phyloP scores from a whole-genome alignment of 2,329 filamentous ascomycete genomes.

The Dactylellina drechsleri region DNA sequence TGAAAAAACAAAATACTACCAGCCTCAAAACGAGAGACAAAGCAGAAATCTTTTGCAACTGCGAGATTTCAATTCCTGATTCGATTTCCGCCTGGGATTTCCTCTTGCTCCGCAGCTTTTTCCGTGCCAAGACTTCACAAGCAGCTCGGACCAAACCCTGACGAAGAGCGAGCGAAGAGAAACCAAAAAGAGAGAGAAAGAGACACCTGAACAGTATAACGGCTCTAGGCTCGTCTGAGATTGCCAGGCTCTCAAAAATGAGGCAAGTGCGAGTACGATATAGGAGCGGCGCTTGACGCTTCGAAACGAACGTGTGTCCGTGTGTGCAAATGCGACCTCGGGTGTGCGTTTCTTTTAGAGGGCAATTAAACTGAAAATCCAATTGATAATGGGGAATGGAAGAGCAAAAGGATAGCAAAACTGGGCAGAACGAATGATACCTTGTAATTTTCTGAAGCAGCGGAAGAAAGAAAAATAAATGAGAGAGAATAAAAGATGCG shows the following conservation, averaged over 20 bases:
- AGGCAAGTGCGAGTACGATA: constrained; percentile 32
- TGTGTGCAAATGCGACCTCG: background rate
- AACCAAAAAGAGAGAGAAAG: constrained; percentile 11
- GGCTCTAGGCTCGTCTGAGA: constrained; percentile 8
- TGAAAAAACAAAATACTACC: constrained; percentile 25
- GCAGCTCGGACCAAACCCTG: constrained; percentile 40
- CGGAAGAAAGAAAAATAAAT: constrained; percentile 9
- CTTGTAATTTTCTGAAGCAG: background rate
- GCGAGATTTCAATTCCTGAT: constrained; percentile 7
- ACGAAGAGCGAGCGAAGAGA: constrained; percentile 1
- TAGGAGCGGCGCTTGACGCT: constrained; percentile 19
- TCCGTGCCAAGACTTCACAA: constrained; percentile 37
- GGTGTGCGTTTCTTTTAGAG: constrained; percentile 1
- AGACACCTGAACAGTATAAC: constrained; percentile 30
- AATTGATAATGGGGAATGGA: background rate
- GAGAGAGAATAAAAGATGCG: constrained; percentile 23
- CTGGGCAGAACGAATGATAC: constrained; percentile 1
- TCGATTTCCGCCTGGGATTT: constrained; percentile 29
- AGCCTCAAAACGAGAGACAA: constrained; percentile 15
- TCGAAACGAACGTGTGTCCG: constrained; percentile 10
- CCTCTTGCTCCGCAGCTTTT: constrained; percentile 19
- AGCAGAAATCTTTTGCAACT: constrained; percentile 26
- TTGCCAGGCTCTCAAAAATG: constrained; percentile 28
- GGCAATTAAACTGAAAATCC: constrained; percentile 11
- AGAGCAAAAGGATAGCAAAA: background rate